A percentile compares a stretch with the other conserved stretches of the same genome.
phyloP scores from a whole-genome alignment of 306 rosid genomes.

The Urtica urens region DNA sequence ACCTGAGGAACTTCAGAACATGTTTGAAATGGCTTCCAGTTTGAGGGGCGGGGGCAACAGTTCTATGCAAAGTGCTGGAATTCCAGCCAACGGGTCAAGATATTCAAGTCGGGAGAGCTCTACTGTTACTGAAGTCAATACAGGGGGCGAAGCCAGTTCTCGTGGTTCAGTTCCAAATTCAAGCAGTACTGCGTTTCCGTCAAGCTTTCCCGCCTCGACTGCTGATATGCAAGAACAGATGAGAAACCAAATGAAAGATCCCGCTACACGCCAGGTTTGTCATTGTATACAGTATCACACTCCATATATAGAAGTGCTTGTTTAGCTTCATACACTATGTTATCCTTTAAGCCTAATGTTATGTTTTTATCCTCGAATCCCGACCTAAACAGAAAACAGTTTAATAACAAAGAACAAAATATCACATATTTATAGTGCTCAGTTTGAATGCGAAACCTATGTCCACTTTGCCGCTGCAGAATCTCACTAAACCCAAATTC shows the following conservation, averaged over 20 bases:
- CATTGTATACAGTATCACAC: slow-evolving; percentile 3
- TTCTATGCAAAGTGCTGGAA: slow-evolving; percentile 23
- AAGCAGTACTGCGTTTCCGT: slow-evolving; percentile 37
- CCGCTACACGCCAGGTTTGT: slow-evolving; percentile 84
- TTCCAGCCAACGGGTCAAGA: slow-evolving; percentile 22
- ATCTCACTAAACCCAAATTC: too few relatives aligned
- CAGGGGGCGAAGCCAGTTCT: slow-evolving; percentile 42
- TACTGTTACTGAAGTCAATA: slow-evolving; percentile 23
- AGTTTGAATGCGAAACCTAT: too few relatives aligned
- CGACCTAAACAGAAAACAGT: too few relatives aligned
- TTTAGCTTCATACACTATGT: too few relatives aligned
- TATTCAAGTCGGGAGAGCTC: slow-evolving; percentile 26
- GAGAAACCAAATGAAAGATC: slow-evolving; percentile 94
- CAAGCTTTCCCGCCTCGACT: slow-evolving; percentile 59
- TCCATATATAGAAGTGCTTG: not conserved
- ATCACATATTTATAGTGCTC: too few relatives aligned
- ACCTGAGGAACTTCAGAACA: slow-evolving; percentile 70
- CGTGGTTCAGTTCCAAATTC: slow-evolving; percentile 27
- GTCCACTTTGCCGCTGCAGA: too few relatives aligned
- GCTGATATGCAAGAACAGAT: slow-evolving; percentile 82
- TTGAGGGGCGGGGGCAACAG: slow-evolving; percentile 37
- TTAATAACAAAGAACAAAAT: too few relatives aligned
- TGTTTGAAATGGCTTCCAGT: slow-evolving; percentile 77
- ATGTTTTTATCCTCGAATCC: too few relatives aligned
- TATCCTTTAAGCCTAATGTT: too few relatives aligned